Evolutionary conservation across 179 eudicot species (phyloP).

Genomic region (Silene vulgaris): DNA sequence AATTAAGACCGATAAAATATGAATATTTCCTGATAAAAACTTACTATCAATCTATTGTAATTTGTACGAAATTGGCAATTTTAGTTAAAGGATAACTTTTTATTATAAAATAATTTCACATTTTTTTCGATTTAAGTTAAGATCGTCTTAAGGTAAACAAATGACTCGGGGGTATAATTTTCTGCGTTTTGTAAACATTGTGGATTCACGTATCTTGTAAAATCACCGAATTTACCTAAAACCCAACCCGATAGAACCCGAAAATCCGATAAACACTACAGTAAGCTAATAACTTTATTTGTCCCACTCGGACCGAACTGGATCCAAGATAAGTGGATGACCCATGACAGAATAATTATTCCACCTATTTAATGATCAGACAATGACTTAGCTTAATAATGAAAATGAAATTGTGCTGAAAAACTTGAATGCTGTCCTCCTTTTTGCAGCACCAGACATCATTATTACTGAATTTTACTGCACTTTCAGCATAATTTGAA

Average conservation of each 20-base stretch:
- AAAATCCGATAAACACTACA: not conserved
- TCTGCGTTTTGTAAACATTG: too few species aligned
- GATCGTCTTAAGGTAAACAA: too few species aligned
- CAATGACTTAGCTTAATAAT: not conserved
- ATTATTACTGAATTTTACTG: constrained; percentile 15
- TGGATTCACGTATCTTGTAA: too few species aligned
- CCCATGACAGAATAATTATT: not conserved
- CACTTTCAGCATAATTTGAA: not conserved
- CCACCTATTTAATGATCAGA: not conserved
- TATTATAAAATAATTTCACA: too few species aligned
- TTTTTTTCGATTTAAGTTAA: too few species aligned
- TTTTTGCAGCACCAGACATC: constrained; percentile 7
- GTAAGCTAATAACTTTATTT: not conserved
- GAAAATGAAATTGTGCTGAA: not conserved
- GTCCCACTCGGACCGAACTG: not conserved
- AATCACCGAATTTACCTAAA: too few species aligned
- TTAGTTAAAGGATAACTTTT: too few species aligned
- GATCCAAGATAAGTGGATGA: not conserved
- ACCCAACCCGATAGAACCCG: not conserved
- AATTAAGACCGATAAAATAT: too few species aligned
- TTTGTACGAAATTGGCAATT: too few species aligned
- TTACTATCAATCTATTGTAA: too few species aligned
- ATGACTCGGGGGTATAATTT: too few species aligned
- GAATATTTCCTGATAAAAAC: too few species aligned
- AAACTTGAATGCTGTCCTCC: constrained; percentile 6